Base-by-base conservation (phyloP, 2,329 filamentous ascomycete genomes). In the Paraconiothyrium brasiliense region DNA sequence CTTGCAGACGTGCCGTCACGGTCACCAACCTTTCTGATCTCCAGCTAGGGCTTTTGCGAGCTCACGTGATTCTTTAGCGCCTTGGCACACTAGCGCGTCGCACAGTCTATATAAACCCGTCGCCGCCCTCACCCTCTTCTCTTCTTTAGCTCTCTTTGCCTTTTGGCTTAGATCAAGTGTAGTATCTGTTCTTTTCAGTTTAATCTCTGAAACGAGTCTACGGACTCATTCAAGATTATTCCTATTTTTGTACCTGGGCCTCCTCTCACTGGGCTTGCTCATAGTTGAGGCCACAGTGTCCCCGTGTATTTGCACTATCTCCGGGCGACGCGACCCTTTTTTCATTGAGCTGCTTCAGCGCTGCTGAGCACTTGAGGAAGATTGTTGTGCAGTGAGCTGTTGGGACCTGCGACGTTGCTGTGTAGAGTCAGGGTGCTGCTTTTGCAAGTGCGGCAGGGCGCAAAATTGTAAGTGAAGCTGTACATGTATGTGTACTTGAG, bases 141-240 rank as follows among this genome's bases (percentile, higher is more conserved):
- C 20, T 20, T 20, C 20, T 1, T 20, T 20, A 20, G 20, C 16
- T 11, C 34, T 43, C 44, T 27, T 3, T 35, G n/a, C n/a, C 4
- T 11, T n/a, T 51, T 51, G 24, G 46, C 46, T 48, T 48, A 48
- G 46, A 48, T 48, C 24, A 48, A 48, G 46, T 48, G 46, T 32
- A 48, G 46, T 48, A 48, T 48, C 46, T 48, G 24, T 48, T 48
- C 46, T 48, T 48, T 32, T 48, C 10, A 48, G 24, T 32, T 48
- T 32, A 32, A 48, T 47, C 44, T 3, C 44, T 47, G 8, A 47
- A 47, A 47, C 20, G n/a, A 24, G 44, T 1, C 20, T 22, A 47
- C n/a, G 44, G n/a, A 4, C 44, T 24, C 20, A 30, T 24, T 47
- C n/a, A 47, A 30, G 44, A 47, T 47, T 47, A 47, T 47, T 24